Evolutionary conservation across 345 rosid species (phyloP), one percentile per base, ranked within the genome.

Genomic region (Aethionema arabicum): DNA sequence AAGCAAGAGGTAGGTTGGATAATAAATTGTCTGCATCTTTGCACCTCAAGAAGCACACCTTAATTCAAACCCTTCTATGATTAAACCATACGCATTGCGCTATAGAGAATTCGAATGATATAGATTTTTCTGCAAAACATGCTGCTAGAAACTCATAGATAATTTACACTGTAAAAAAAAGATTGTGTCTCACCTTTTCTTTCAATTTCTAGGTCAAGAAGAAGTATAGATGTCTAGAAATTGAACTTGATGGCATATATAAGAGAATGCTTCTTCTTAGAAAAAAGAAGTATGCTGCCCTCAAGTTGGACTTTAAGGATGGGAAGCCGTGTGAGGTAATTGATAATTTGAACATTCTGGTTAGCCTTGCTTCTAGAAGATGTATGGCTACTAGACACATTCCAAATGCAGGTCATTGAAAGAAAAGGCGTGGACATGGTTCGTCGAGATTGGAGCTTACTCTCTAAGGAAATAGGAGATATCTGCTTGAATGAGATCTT

Each of bases 361-460:
- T 29, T 32, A 63, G 15, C 32, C n/a, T 67, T 41, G 52, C 56
- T 52, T 40, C 33, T 29, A 15, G 39, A 63, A 61, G 59, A 52
- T 58, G 52, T 73, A 27, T 67, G 41, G 51, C 50, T 40, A 65
- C 32, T 62, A 46, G 55, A 66, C 51, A 68, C 63, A 76, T 55
- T 48, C 61, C 76, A 61, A 77, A 84, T 73, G 68, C 79, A 93
- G 99, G 88, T 87, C 41, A 87, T 85, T 75, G 97, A 93, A 72
- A 86, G 96, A 47, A 93, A 93, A 76, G 99, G 99, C 61, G 91
- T 93, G 67, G 99, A 93, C 79, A 90, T 87, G 97, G 99, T 93
- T 79, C 91, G 99, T 56, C 88, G 97, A 67, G 99, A 90, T 71
- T 93, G 97, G 99, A 93, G 99, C 69, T 76, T 90, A 80, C 77